Base-by-base conservation (phyloP, 1,284 basidiomycete genomes). In the Rhodotorula mucilaginosa region DNA sequence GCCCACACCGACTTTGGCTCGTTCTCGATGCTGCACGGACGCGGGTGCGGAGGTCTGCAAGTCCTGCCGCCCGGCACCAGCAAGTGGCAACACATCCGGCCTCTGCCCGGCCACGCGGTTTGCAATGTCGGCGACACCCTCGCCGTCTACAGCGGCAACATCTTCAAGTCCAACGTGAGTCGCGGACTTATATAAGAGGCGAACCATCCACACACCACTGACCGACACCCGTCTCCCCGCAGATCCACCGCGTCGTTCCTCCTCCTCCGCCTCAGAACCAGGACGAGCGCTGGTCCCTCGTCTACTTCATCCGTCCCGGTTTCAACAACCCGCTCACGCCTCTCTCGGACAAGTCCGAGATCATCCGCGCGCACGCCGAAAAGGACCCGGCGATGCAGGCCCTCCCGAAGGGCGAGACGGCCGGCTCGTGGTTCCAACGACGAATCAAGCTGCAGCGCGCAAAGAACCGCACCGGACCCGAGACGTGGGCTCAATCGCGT, bases 191-290 rank as follows among this genome's bases (percentile, higher is more conserved):
- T 21, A n/a, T 5, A 39, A 12, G 39, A n/a, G n/a, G n/a, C n/a
- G n/a, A n/a, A n/a, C 8, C 7, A 39, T 6, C 39, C 39, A 12
- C 39, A 10, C 39, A 7, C 10, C 8, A 5, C 29, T 44, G n/a
- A 57, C 34, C 21, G 23, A 26, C 31, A 16, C 3, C 29, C 49
- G 18, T 6, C 19, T 6, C 34, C 2, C 12, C 86, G 21, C 87
- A 86, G 73, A 80, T 87, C 54, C 86, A 88, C 77, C 84, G 84
- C 19, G 84, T 85, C 5, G 80, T 85, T 13, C 72, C 75, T 8
- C 75, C 75, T 44, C 75, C 75, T 1, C 29, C 68, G 10, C 68
- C 69, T 1, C 75, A 76, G 47, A 56, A 68, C 58, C 34, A 57
- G 23, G 44, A 65, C 60, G 64, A 69, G 5, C 70, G 75, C 52